These are phyloP conservation scores for Astrothelium subdiscretum DNA, from an alignment of 495 filamentous ascomycete genomes.

Conservation along the genomic window DNA sequence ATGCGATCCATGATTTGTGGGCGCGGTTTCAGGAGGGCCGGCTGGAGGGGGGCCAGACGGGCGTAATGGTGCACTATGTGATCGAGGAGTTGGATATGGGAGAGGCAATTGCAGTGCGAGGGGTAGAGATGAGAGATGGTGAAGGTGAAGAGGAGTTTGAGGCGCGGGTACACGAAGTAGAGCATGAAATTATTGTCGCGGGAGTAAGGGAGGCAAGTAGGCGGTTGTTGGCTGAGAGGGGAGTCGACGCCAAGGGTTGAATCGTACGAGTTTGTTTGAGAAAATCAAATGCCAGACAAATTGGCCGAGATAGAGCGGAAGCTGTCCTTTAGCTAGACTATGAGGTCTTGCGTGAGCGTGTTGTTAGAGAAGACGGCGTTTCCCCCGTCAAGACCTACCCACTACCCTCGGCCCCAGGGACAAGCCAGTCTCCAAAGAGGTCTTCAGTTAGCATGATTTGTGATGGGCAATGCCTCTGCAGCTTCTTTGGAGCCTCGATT, in stretches of 20 bases:
- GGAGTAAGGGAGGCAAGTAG: slow-evolving; percentile 20
- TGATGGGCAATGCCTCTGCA: too few relatives aligned
- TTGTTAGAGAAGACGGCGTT: too few relatives aligned
- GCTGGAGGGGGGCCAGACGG: slow-evolving; percentile 53
- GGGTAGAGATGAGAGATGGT: slow-evolving; percentile 57
- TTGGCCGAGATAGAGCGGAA: too few relatives aligned
- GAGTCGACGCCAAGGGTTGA: background rate
- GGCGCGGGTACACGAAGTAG: slow-evolving; percentile 24
- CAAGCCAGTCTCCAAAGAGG: too few relatives aligned
- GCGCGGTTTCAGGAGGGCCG: slow-evolving; percentile 59
- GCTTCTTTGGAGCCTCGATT: too few relatives aligned
- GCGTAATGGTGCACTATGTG: slow-evolving; percentile 90
- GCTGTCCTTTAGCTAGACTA: too few relatives aligned
- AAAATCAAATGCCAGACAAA: background rate
- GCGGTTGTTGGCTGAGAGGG: background rate
- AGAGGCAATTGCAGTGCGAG: slow-evolving; percentile 55
- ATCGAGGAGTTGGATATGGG: slow-evolving; percentile 78
- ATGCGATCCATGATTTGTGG: slow-evolving; percentile 69
- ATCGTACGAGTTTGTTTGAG: background rate
- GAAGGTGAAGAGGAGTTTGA: slow-evolving; percentile 22
- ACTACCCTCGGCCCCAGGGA: too few relatives aligned
- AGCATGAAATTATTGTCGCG: slow-evolving; percentile 27
- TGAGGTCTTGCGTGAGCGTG: too few relatives aligned
- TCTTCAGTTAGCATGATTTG: too few relatives aligned
- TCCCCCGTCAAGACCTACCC: too few relatives aligned